Base-by-base conservation (phyloP, 2,329 filamentous ascomycete species). In the Corynespora cassiicola region DNA sequence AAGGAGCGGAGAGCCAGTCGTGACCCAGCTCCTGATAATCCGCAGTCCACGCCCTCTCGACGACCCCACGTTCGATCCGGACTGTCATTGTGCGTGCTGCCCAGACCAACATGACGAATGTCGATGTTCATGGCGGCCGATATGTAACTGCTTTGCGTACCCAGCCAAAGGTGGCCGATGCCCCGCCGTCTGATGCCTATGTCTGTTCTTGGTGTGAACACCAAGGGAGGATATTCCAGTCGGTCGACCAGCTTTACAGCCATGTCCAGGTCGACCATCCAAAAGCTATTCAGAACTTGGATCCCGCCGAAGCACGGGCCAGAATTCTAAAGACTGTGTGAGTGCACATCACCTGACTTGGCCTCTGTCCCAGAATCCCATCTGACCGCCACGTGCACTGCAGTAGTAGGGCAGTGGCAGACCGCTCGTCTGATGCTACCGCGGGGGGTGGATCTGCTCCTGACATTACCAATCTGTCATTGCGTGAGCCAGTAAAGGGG, bases 181-280 rank as follows among this genome's bases (percentile, higher is more conserved):
- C 35, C n/a, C 36, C 44, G 14, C 31, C 39, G 7, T 40, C 49
- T 7, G 48, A 52, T 12, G 35, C 49, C 15, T 32, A 65, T 5
- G 34, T 50, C 1, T 69, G 65, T 43, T 65, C 66, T 2, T 67
- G 58, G 29, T 56, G 56, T 17, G 39, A 36, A 5, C 56, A 61
- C 16, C 37, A 52, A 7, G 56, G 56, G 2, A 47, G 56, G 1
- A 56, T 62, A 0, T 69, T 69, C 39, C 59, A 61, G 7, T 50
- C 7, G 20, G 12, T 55, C 1, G 50, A 58, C 9, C 55, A 61
- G 19, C 41, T 68, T 1, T 46, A 45, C 20, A 33, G 41, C 19
- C 65, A 69, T 38, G 56, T 47, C 7, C 54, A 36, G n/a, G 27
- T 42, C 2, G 58, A 66, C 7, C 66, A 69, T 45, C 29, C 38